Conservation (phyloP, 306 rosid genomes). For the Quercus suber region DNA sequence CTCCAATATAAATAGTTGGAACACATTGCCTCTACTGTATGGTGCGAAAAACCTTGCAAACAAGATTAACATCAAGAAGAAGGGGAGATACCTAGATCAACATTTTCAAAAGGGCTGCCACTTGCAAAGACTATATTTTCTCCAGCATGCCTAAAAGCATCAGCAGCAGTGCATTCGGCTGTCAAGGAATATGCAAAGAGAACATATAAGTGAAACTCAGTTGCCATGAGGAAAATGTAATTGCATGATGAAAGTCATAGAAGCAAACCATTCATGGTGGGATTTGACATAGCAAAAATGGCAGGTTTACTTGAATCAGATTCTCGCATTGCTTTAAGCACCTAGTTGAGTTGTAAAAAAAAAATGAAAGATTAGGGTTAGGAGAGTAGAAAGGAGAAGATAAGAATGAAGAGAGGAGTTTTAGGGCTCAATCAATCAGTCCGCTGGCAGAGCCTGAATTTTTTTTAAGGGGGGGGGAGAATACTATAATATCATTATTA, state of each 20-base stretch:
- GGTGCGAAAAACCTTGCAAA: conserved; percentile 15
- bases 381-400: no score
- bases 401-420: conserved; percentile 7
- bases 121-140: conserved; percentile 87
- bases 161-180: conserved; percentile 98
- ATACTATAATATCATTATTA: neutral
- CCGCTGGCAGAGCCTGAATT: no score
- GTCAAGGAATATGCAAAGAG: conserved; percentile 23
- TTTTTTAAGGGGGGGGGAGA: no score
- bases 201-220: conserved; percentile 17
- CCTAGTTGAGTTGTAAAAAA: conserved; percentile 55
- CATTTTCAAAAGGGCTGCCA: conserved; percentile 94
- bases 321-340: conserved; percentile 89
- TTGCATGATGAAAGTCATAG: conserved; percentile 28
- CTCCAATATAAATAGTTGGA: conserved; percentile 4
- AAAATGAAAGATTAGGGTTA: conserved; percentile 14
- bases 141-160: conserved; percentile 92
- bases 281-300: conserved; percentile 99
- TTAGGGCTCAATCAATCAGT: neutral
- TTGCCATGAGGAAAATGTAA: conserved; percentile 23
- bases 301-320: conserved; percentile 94
- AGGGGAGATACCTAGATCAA: conserved; percentile 66
- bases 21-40: neutral
- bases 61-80: conserved; percentile 22
- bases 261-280: conserved; percentile 93